Conservation (phyloP, 2,329 filamentous ascomycete genomes). For the Penicillium sp. region DNA sequence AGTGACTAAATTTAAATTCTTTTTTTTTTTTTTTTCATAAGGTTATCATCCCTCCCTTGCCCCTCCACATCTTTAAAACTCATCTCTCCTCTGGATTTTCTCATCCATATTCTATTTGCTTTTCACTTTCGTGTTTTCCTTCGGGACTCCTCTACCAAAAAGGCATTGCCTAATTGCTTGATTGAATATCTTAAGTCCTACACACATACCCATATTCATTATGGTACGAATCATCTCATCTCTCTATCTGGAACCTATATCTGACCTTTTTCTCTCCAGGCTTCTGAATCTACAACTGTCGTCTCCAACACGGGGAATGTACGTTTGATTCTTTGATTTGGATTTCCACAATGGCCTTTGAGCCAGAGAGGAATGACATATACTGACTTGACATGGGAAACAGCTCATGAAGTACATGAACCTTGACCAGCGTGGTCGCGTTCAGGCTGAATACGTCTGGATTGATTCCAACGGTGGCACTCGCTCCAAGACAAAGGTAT, state of each 20-base stretch:
- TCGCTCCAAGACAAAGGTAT: conserved; percentile 94
- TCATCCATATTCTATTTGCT: conserved; percentile 15
- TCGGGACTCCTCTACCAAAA: conserved; percentile 1
- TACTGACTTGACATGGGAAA: conserved; percentile 41
- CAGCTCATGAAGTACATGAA: conserved; percentile 89
- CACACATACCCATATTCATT: conserved; percentile 27
- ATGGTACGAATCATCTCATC: conserved; percentile 22
- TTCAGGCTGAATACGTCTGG: conserved; percentile 98
- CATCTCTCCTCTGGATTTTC: conserved; percentile 23
- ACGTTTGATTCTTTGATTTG: conserved; percentile 35
- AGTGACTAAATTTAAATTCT: conserved; percentile 31
- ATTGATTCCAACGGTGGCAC: conserved; percentile 78
- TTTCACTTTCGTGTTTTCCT: conserved; percentile 18
- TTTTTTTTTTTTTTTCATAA: conserved; percentile 8
- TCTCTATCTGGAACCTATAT: not conserved
- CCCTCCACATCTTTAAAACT: conserved; percentile 28
- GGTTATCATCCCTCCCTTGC: conserved; percentile 18
- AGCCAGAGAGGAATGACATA: conserved; percentile 32
- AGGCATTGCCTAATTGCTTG: conserved; percentile 13
- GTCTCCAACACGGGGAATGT: conserved; percentile 50
- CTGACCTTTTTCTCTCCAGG: conserved; percentile 34
- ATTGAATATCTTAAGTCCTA: conserved; percentile 5
- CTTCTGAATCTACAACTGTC: conserved; percentile 40
- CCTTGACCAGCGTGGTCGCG: conserved; percentile 81
- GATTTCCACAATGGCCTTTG: conserved; percentile 31